A percentile compares a stretch with the other conserved stretches of the same genome.
phyloP scores from a whole-genome alignment of 495 filamentous ascomycete genomes.

The Trichoderma asperelloides region DNA sequence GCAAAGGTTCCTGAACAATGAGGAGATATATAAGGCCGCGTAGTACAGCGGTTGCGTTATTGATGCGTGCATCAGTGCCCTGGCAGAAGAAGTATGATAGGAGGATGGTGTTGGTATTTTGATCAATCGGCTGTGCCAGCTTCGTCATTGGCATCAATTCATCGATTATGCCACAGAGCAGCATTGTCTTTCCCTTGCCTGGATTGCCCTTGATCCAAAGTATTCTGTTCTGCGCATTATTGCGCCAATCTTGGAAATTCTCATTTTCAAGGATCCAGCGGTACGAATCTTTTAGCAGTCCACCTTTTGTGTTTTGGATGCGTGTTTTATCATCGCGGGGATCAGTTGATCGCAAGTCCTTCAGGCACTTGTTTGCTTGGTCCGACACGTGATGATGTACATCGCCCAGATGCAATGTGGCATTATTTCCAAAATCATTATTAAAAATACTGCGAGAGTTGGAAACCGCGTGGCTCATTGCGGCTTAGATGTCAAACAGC shows the following conservation, averaged over 20 bases:
- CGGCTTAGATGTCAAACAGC: no score
- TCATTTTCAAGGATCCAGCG: slow-evolving; percentile 32
- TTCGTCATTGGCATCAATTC: slow-evolving; percentile 16
- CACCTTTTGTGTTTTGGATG: slow-evolving; percentile 9
- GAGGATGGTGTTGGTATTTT: background rate
- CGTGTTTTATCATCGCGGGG: background rate
- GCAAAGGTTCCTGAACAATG: slow-evolving; percentile 22
- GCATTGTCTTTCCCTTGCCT: slow-evolving; percentile 43
- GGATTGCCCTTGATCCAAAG: slow-evolving; percentile 41
- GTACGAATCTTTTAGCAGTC: slow-evolving; percentile 32
- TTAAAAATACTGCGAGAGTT: slow-evolving; percentile 13
- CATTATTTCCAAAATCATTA: background rate
- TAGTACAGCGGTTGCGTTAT: slow-evolving; percentile 31
- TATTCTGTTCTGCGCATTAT: slow-evolving; percentile 21
- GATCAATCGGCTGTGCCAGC: background rate
- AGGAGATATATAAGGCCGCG: slow-evolving; percentile 34
- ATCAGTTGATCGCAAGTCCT: background rate
- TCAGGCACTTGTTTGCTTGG: background rate
- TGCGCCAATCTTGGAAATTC: slow-evolving; percentile 25
- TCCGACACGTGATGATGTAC: background rate
- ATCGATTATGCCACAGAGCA: slow-evolving; percentile 34
- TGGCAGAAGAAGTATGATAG: slow-evolving; percentile 40
- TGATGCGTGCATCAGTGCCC: slow-evolving; percentile 23
- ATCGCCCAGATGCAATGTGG: background rate
- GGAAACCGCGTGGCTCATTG: slow-evolving; percentile 9